Evolutionary conservation across 345 rosid genomes (phyloP).

Genomic region (Bruguiera sexangula): DNA sequence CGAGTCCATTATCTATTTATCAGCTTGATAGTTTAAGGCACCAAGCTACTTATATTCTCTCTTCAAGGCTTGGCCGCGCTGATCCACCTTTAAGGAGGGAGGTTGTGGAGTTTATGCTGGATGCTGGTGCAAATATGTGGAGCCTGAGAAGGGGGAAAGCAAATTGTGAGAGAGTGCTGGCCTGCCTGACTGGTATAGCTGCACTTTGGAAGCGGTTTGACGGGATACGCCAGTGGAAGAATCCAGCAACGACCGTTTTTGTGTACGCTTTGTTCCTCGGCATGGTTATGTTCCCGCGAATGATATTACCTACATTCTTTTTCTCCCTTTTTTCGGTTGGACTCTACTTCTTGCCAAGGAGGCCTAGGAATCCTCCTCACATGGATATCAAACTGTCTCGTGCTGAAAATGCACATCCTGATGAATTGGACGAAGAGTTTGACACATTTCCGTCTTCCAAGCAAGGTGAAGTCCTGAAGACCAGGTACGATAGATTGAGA

Average conservation of each 20-base stretch:
- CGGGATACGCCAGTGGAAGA: conserved; percentile 38
- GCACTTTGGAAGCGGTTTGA: conserved; percentile 38
- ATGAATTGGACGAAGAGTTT: conserved; percentile 52
- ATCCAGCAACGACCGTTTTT: conserved; percentile 34
- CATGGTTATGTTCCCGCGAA: conserved; percentile 31
- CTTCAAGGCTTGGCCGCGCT: conserved; percentile 33
- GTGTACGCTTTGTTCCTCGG: conserved; percentile 31
- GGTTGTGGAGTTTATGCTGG: conserved; percentile 55
- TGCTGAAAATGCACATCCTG: conserved; percentile 24
- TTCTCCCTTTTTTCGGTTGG: conserved; percentile 40
- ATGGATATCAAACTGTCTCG: conserved; percentile 41
- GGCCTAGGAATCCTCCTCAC: conserved; percentile 46
- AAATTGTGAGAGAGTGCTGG: conserved; percentile 38
- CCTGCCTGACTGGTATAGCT: conserved; percentile 21
- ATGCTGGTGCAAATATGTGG: conserved; percentile 36
- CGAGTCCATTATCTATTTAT: conserved; percentile 37
- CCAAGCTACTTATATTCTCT: conserved; percentile 35
- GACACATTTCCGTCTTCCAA: conserved; percentile 47
- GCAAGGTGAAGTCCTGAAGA: conserved; percentile 20
- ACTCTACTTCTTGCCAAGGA: conserved; percentile 29
- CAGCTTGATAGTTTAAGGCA: conserved; percentile 44
- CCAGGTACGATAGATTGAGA: conserved; percentile 47
- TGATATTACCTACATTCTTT: conserved; percentile 34
- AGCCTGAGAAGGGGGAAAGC: conserved; percentile 48
- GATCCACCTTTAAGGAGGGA: conserved; percentile 50